These are phyloP conservation scores for Isochrysis galbana DNA, from an alignment of 78 protist genomes.

Conservation along the genomic window DNA sequence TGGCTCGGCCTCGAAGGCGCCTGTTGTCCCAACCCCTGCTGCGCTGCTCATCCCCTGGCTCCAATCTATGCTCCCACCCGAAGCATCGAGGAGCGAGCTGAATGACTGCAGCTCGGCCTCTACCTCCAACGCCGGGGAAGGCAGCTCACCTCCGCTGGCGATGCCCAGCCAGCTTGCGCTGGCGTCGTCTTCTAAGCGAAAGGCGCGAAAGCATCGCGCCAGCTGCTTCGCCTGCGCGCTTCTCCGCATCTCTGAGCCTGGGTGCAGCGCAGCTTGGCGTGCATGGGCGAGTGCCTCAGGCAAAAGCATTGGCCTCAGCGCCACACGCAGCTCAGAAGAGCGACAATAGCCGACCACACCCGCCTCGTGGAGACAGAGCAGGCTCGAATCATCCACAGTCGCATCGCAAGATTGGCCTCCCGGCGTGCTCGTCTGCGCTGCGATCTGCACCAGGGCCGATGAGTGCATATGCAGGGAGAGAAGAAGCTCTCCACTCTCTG, in stretches of 20 bases:
- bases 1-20: too few species aligned
- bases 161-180: background rate
- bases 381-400: background rate
- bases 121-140: background rate
- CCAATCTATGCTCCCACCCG: background rate
- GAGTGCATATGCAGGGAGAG: background rate
- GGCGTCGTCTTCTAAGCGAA: background rate
- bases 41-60: too few species aligned
- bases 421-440: background rate
- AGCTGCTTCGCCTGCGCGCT: background rate
- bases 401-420: background rate
- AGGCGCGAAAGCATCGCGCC: background rate
- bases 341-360: background rate
- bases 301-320: too few species aligned
- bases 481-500: background rate
- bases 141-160: background rate
- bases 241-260: background rate
- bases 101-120: background rate
- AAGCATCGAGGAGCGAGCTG: background rate
- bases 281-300: too few species aligned
- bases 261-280: background rate
- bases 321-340: background rate
- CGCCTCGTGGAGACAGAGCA: background rate
- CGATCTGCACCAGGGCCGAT: background rate
- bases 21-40: too few species aligned